phyloP scores from a whole-genome alignment of 306 rosid species.

The Vigna hirtella region DNA sequence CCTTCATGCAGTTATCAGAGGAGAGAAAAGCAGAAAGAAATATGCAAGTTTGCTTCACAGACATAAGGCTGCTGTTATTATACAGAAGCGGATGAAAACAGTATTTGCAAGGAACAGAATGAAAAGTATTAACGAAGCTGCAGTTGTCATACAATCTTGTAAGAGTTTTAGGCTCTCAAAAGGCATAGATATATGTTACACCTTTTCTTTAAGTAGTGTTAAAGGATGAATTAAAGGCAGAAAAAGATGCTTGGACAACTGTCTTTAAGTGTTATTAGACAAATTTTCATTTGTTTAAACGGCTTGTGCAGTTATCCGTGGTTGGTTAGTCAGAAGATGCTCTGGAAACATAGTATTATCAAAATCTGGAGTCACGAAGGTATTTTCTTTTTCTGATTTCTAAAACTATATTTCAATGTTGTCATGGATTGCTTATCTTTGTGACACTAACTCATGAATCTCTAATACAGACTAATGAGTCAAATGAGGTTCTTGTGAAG shows the following conservation, averaged over 20 bases:
- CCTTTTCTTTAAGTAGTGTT: conserved; percentile 5
- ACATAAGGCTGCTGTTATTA: conserved; percentile 74
- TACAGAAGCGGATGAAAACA: conserved; percentile 76
- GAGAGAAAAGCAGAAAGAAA: conserved; percentile 72
- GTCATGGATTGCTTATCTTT: conserved; percentile 25
- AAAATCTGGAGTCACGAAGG: conserved; percentile 68
- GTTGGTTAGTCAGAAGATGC: conserved; percentile 90
- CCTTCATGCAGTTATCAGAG: conserved; percentile 76
- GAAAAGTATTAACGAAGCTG: conserved; percentile 62
- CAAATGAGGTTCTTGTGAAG: conserved; percentile 92
- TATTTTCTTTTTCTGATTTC: conserved; percentile 46
- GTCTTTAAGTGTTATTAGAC: not conserved
- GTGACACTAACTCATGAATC: conserved; percentile 36
- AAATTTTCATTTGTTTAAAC: conserved; percentile 39
- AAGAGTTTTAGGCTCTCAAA: conserved; percentile 31
- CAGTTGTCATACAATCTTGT: conserved; percentile 83
- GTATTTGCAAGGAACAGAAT: conserved; percentile 57
- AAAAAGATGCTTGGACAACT: conserved; percentile 13
- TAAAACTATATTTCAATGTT: conserved; percentile 32
- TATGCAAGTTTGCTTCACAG: conserved; percentile 67
- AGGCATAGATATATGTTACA: conserved; percentile 9
- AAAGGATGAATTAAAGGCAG: conserved; percentile 1
- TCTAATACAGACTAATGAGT: conserved; percentile 65
- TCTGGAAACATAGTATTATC: conserved; percentile 79
- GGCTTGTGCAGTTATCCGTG: conserved; percentile 78